phyloP scores from a whole-genome alignment of 2,329 filamentous ascomycete genomes.

The Fusarium succisae region DNA sequence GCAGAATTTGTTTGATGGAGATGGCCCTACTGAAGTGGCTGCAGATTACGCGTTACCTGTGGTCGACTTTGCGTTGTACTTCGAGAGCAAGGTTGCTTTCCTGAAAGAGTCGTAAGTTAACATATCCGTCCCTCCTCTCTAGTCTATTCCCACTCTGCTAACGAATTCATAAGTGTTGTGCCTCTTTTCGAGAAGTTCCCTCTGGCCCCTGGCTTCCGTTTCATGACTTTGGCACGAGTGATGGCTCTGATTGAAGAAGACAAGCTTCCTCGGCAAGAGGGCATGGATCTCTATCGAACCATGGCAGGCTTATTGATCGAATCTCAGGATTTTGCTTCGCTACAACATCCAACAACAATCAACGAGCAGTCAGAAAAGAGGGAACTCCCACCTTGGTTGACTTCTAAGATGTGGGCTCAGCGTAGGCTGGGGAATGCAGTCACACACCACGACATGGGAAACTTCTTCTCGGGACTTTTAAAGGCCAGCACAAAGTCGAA shows the following conservation, averaged over 20 bases:
- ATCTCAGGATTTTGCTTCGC: not conserved
- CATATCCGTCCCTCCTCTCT: not conserved
- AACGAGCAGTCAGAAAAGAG: not conserved
- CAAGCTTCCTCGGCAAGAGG: not conserved
- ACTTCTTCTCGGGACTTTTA: slow-evolving; percentile 14
- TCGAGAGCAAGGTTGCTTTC: slow-evolving; percentile 2
- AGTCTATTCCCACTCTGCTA: not conserved
- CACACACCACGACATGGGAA: not conserved
- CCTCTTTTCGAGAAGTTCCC: slow-evolving; percentile 1
- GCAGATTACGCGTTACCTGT: slow-evolving; percentile 17
- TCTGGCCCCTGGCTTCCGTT: not conserved
- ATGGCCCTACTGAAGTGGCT: not conserved
- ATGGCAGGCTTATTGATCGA: not conserved
- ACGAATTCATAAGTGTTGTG: slow-evolving; percentile 1
- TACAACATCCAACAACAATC: not conserved
- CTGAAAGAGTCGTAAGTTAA: slow-evolving; percentile 18
- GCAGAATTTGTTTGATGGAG: not conserved
- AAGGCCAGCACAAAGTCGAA: slow-evolving; percentile 19
- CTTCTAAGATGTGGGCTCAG: not conserved
- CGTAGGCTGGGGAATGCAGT: not conserved
- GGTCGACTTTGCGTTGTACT: slow-evolving; percentile 27
- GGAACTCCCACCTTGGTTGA: too few species aligned
- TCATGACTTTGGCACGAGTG: slow-evolving; percentile 16
- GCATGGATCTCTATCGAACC: not conserved
- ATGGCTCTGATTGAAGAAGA: not conserved